Base-by-base conservation (phyloP, 2,329 filamentous ascomycete species). In the Aspergillus tubingensis region DNA sequence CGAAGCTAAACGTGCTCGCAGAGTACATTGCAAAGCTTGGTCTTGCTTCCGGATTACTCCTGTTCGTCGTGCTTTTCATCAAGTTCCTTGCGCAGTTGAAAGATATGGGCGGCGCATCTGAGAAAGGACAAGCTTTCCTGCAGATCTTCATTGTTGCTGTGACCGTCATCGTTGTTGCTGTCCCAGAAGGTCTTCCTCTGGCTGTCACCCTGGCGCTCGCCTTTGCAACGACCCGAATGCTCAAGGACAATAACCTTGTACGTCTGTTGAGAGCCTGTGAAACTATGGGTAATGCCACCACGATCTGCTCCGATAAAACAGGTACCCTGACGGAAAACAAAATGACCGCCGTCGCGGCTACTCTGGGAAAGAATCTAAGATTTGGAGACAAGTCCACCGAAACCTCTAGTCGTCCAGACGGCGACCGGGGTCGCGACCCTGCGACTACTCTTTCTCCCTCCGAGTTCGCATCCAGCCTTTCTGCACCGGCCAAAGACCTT, bases 21-120 rank as follows among this genome's bases (percentile, higher is more conserved):
- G 90, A 91, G 68, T 90, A 92, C 69, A 92, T 94, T 67, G 88
- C 88, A n/a, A 90, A 90, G 70, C 82, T 90, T 44, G 88, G 88
- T 76, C 86, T 88, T 66, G 85, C 85, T 62, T 88, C 91, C 50
- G 91, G 90, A 57, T 77, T 91, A 15, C 76, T 93, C 8, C 81
- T 94, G n/a, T 94, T 94, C 70, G 79, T 92, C 53, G 89, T 92
- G 6, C 80, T 92, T 7, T 86, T 93, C 68, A 92, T 93, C 80
- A 89, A 91, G 68, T 94, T 92, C 71, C 75, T 90, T 21, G 89
- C 84, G 30, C 76, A 82, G 17, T 80, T 92, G 6, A 82, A 83
- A 3, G 69, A 76, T 21, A 86, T 83, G 23, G 68, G 74, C 2
- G 74, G 73, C 10, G 75, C 77, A 2, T 77, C 83, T 2, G 78